Percentiles rank a stretch among this genome's conserved stretches.
Conservation (phyloP, 768 basidiomycete genomes). For the Rhizopogon vesiculosus region DNA sequence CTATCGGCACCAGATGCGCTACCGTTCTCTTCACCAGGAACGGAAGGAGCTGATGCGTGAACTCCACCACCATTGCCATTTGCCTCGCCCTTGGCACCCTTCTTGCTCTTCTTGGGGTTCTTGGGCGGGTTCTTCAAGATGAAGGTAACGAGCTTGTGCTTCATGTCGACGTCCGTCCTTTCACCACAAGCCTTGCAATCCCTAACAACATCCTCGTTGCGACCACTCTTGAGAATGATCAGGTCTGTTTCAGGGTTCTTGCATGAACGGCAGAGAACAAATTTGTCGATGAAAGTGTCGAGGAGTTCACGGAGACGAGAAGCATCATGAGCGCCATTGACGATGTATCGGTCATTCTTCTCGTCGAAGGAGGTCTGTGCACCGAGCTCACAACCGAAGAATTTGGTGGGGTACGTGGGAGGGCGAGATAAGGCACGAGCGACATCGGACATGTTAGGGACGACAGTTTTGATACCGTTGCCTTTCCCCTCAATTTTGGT, state of each 20-base stretch:
- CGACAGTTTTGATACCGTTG: constrained; percentile 98
- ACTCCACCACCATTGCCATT: constrained; percentile 46
- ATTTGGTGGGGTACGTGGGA: constrained; percentile 96
- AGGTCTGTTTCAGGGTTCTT: constrained; percentile 99
- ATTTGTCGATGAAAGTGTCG: constrained; percentile 97
- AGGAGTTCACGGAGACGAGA: constrained; percentile 90
- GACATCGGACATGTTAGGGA: constrained; percentile 98
- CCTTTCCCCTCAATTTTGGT: constrained; percentile 99
- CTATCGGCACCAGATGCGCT: constrained; percentile 57
- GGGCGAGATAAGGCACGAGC: constrained; percentile 93
- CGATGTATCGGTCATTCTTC: constrained; percentile 96
- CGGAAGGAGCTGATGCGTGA: constrained; percentile 32
- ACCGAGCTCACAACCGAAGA: constrained; percentile 97
- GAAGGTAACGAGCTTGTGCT: constrained; percentile 94
- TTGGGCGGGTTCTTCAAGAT: constrained; percentile 97
- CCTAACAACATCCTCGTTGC: constrained; percentile 80
- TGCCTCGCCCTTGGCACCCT: constrained; percentile 45
- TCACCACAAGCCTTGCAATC: constrained; percentile 99
- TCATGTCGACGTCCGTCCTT: constrained; percentile 89
- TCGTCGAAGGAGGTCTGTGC: constrained; percentile 97
- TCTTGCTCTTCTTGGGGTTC: constrained; percentile 68
- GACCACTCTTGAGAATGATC: constrained; percentile 78
- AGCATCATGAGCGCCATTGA: constrained; percentile 95
- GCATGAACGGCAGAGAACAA: constrained; percentile 94
- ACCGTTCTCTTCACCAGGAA: constrained; percentile 37